Evolutionary conservation across 768 basidiomycete species (phyloP).

Genomic region (Phlegmacium glaucopus): DNA sequence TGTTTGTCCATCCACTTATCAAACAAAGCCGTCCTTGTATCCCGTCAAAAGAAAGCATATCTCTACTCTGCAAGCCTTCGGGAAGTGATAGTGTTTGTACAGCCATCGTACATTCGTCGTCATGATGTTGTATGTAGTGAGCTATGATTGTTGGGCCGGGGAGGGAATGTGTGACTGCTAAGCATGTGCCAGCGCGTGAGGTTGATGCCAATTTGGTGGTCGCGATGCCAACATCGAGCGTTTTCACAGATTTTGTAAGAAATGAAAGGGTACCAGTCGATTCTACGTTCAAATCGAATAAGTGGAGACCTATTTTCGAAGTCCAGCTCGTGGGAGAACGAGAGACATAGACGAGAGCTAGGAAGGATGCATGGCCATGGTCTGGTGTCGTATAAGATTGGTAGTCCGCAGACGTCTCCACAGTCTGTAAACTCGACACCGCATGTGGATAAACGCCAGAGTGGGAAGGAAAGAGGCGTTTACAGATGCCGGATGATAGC

Average conservation of each 20-base stretch:
- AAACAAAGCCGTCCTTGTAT: slow-evolving; percentile 20
- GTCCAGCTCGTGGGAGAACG: slow-evolving; percentile 15
- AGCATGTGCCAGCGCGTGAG: slow-evolving; percentile 11
- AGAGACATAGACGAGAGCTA: slow-evolving; percentile 17
- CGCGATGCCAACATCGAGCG: slow-evolving; percentile 16
- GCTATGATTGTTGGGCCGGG: slow-evolving; percentile 17
- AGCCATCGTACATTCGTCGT: slow-evolving; percentile 10
- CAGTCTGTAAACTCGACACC: slow-evolving; percentile 15
- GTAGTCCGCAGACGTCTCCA: slow-evolving; percentile 3
- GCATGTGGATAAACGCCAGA: slow-evolving; percentile 18
- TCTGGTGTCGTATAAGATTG: not conserved
- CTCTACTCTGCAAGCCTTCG: slow-evolving; percentile 16
- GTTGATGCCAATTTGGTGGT: slow-evolving; percentile 13
- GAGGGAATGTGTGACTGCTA: slow-evolving; percentile 20
- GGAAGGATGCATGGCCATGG: slow-evolving; percentile 10
- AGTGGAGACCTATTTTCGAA: slow-evolving; percentile 18
- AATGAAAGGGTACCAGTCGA: slow-evolving; percentile 9
- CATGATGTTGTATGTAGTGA: slow-evolving; percentile 16
- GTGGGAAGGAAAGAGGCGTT: slow-evolving; percentile 13
- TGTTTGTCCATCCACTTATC: slow-evolving; percentile 18
- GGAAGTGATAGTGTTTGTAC: slow-evolving; percentile 16
- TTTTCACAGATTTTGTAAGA: slow-evolving; percentile 7
- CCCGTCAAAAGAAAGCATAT: slow-evolving; percentile 21
- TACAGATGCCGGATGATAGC: not conserved
- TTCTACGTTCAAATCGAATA: slow-evolving; percentile 13